Percentiles rank a stretch among this genome's conserved stretches.
These are phyloP conservation scores for Puccinia novopanici DNA, from an alignment of 1,284 basidiomycete genomes.

Conservation along the genomic window DNA sequence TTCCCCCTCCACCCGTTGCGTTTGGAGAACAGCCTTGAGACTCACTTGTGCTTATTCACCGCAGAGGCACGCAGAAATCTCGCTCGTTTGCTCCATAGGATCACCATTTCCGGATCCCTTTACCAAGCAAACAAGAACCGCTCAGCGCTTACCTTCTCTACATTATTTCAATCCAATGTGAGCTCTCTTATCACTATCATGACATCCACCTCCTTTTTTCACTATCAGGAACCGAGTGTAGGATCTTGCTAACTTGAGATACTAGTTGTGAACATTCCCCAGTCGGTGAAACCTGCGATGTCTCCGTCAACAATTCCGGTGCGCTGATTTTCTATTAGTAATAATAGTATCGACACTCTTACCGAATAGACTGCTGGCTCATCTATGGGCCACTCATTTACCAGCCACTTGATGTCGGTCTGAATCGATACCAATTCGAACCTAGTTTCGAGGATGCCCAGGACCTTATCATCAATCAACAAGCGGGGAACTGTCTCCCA, in stretches of 20 bases:
- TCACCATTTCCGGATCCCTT: not conserved
- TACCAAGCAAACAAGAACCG: not conserved
- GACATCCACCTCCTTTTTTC: not conserved
- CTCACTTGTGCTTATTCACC: not conserved
- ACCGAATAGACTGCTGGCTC: not conserved
- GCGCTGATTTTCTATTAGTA: not conserved
- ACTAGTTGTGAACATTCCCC: not conserved
- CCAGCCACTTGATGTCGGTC: not conserved
- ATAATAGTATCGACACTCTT: not conserved
- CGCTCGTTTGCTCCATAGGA: not conserved
- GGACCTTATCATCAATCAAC: conserved; percentile 63
- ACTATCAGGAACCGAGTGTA: not conserved
- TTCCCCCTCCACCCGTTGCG: not conserved
- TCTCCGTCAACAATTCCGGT: conserved; percentile 14
- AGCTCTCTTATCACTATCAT: not conserved
- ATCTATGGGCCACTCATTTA: not conserved
- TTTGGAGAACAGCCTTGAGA: not conserved
- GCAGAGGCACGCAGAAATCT: not conserved
- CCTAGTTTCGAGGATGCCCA: conserved; percentile 30
- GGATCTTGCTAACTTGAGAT: not conserved
- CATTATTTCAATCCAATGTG: not conserved
- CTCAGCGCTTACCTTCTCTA: not conserved
- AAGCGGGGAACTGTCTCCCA: conserved; percentile 85
- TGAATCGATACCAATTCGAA: conserved; percentile 24
- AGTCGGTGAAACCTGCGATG: not conserved